Evolutionary conservation across 768 basidiomycete species (phyloP), one percentile per base, ranked within the genome.

Genomic region (Podaxis rugospora): DNA sequence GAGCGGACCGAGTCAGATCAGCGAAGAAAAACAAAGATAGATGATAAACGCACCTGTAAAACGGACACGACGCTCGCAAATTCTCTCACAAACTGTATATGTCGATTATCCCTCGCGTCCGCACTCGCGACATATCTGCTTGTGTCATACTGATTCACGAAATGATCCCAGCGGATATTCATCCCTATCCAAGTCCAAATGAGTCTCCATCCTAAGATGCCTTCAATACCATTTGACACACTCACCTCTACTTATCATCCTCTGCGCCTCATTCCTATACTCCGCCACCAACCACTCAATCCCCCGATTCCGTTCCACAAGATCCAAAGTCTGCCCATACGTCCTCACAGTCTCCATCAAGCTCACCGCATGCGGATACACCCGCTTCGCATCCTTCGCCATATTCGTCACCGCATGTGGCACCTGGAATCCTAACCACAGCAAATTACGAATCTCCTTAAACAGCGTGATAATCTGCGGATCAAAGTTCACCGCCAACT

Each of bases 271-370:
- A 68, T 93, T 93, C 64, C 95, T 83, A 70, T 95, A 95, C 74
- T 96, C 94, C 16, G 95, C 96, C 2, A 98, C 89, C 42, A 99
- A 80, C 83, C 93, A 93, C 71, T 94, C 92, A 66, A 98, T 95
- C 2, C 88, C 93, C 72, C 89, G 89, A 71, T 98, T 93, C 46
- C 81, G 82, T 70, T 97, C 90, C 66, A 98, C 89, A 67, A 98
- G 75, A 71, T 94, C 93, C 71, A 97, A 76, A 0, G 93, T 97
- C 77, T 99, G 97, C 18, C 91, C 90, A 74, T 99, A 98, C 28
- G 94, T 98, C 71, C 95, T 80, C n/a, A 98, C 94, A 0, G 95
- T 96, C 79, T 99, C 97, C 96, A 98, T 98, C 73, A 94, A 74
- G 68, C 92, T 94, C 65, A 98, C 96, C 2, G 97, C 97, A 78